Evolutionary conservation across 2,329 filamentous ascomycete species (phyloP).

Genomic region (Colletotrichum acutatum): DNA sequence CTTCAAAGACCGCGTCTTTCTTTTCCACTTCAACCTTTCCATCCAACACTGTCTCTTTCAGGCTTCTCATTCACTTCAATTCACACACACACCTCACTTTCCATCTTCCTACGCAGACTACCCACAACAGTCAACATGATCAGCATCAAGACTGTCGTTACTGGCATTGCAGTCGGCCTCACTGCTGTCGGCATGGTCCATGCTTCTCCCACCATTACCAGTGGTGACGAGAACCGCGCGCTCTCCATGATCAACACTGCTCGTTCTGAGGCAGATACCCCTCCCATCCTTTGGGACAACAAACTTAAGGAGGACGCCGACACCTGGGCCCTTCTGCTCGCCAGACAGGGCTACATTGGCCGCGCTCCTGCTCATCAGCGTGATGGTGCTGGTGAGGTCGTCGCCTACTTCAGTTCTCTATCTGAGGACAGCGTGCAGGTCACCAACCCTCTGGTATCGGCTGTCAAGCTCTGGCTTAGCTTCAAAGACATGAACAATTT

Average conservation of each 20-base stretch:
- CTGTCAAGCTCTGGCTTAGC: slow-evolving; percentile 11
- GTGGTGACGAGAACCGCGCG: background rate
- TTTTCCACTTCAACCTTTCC: background rate
- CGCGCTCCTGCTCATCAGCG: slow-evolving; percentile 8
- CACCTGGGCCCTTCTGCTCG: background rate
- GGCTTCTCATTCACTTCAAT: background rate
- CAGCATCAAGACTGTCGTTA: background rate
- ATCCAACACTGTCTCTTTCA: background rate
- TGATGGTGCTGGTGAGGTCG: slow-evolving; percentile 11
- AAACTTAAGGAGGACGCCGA: background rate
- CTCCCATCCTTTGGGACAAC: background rate
- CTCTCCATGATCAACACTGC: background rate
- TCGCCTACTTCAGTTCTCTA: slow-evolving; percentile 1
- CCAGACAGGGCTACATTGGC: background rate
- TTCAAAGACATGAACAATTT: background rate
- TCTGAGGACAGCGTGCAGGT: background rate
- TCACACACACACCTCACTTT: background rate
- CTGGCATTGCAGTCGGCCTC: background rate
- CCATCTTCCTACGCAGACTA: background rate
- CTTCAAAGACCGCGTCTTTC: background rate
- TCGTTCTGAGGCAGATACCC: background rate
- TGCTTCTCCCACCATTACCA: background rate
- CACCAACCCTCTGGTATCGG: background rate
- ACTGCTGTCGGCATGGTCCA: background rate
- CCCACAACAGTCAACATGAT: background rate